These are phyloP conservation scores for Cytospora schulzeri DNA, from an alignment of 2,329 filamentous ascomycete genomes.

Conservation along the genomic window DNA sequence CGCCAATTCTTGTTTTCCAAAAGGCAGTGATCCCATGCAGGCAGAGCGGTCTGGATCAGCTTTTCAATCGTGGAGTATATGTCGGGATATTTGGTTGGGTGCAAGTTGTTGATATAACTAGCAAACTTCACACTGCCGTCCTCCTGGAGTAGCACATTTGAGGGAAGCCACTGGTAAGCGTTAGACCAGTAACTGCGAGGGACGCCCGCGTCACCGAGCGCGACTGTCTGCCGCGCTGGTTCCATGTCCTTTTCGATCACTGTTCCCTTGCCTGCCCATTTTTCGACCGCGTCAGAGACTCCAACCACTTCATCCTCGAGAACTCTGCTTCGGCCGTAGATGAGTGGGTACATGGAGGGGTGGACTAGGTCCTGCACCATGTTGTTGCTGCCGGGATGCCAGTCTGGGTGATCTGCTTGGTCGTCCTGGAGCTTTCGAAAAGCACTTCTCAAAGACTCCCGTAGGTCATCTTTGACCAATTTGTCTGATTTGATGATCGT, in stretches of 20 bases:
- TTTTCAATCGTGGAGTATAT: slow-evolving; percentile 28
- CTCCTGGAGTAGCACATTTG: slow-evolving; percentile 25
- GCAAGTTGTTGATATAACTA: slow-evolving; percentile 29
- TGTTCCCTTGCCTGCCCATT: slow-evolving; percentile 24
- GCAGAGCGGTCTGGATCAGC: slow-evolving; percentile 16
- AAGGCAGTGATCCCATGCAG: slow-evolving; percentile 11
- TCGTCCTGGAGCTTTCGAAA: slow-evolving; percentile 42
- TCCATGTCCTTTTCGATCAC: not conserved
- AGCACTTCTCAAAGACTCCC: slow-evolving; percentile 11
- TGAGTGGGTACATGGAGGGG: slow-evolving; percentile 55
- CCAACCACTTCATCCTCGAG: slow-evolving; percentile 7
- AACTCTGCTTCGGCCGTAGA: slow-evolving; percentile 45
- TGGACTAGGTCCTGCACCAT: slow-evolving; percentile 57
- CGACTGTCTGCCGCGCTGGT: not conserved
- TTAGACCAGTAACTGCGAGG: slow-evolving; percentile 14
- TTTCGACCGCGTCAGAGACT: slow-evolving; percentile 7
- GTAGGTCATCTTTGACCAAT: slow-evolving; percentile 16
- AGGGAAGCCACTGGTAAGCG: slow-evolving; percentile 30
- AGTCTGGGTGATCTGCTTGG: slow-evolving; percentile 46
- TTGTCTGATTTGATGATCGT: slow-evolving; percentile 23
- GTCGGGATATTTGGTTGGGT: slow-evolving; percentile 21
- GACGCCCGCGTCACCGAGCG: not conserved
- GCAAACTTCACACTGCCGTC: slow-evolving; percentile 22
- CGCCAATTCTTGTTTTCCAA: not conserved
- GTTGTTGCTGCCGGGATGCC: slow-evolving; percentile 52